Evolutionary conservation across 306 rosid species (phyloP).

Genomic region (Mucuna pruriens): DNA sequence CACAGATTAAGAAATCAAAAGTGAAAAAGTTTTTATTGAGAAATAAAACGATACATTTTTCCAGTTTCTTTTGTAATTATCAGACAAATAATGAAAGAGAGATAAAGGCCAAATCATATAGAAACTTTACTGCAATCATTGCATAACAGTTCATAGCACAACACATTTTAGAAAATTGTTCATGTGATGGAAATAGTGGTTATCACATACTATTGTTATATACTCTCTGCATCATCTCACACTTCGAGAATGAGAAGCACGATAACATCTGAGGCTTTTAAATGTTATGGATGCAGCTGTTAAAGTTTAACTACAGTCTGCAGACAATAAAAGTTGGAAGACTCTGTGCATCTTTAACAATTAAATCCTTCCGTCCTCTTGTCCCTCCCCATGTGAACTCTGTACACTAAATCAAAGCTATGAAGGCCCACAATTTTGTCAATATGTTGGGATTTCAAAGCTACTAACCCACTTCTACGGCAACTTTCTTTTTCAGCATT

Average conservation of each 20-base stretch:
- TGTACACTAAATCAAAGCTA: constrained; percentile 38
- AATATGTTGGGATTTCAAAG: constrained; percentile 28
- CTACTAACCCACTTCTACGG: constrained; percentile 14
- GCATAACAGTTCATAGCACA: constrained; percentile 1
- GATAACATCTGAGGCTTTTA: neutral
- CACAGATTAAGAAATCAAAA: no score
- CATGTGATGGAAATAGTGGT: constrained; percentile 14
- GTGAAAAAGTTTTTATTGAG: no score
- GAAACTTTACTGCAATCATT: constrained; percentile 8
- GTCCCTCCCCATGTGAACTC: constrained; percentile 52
- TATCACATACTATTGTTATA: neutral
- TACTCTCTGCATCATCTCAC: constrained; percentile 2
- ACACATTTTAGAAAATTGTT: neutral
- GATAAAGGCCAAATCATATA: constrained; percentile 21
- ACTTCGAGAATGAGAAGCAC: neutral
- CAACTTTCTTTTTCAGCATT: constrained; percentile 39
- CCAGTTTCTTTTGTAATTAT: no score
- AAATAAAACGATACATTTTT: no score
- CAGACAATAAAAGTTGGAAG: constrained; percentile 38
- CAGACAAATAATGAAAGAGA: constrained; percentile 8
- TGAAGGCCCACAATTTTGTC: constrained; percentile 48
- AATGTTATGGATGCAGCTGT: constrained; percentile 13
- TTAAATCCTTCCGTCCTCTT: constrained; percentile 38
- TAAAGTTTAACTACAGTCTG: constrained; percentile 8
- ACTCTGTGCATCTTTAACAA: constrained; percentile 35